Base-by-base conservation (phyloP, 768 basidiomycete genomes). In the Arthromyces matolae region DNA sequence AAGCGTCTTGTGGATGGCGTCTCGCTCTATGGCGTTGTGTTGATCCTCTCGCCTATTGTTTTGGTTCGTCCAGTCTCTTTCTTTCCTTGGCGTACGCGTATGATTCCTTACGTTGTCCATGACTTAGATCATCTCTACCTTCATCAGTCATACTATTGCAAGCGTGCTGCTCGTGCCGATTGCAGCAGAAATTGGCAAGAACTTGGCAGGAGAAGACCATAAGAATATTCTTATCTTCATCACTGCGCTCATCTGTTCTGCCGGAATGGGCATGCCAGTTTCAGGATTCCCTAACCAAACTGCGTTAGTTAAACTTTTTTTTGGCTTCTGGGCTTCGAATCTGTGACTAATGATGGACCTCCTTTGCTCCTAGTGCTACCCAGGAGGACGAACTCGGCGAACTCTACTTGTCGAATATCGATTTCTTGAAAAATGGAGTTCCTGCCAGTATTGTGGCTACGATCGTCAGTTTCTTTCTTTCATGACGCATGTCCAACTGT, bases 231-330 rank as follows among this genome's bases (percentile, higher is more conserved):
- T 99, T 54, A 89, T 98, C 59, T 95, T 99, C 70, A 79, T 93
- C 56, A 96, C 93, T 27, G 93, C 81, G 12, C 72, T 97, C 51
- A 86, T 96, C 42, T 97, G 95, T 63, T 94, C 92, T 3, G 75
- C 91, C 5, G 96, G 95, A 1, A 99, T 99, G 96, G 95, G 92
- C 9, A 89, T 98, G 79, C 94, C 95, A 2, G 93, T 98, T 31
- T 93, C 91, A 52, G 96, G 96, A n/a, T 99, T 98, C 75, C 95
- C 95, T 0, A 96, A 97, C 65, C 92, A 96, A 69, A 93, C 92
- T 40, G 92, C 93, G 93, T 94, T 67, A 58, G 88, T 80, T 27
- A 25, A 35, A 33, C 16, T 23, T 55, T 35, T 36, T 13, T 44
- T 49, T n/a, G n/a, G n/a, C n/a, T n/a, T n/a, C n/a, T n/a, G n/a